Percentiles rank a stretch among this genome's conserved stretches.
These are phyloP conservation scores for Xerocomus minutiporus DNA, from an alignment of 1,284 basidiomycete species.

Conservation along the genomic window DNA sequence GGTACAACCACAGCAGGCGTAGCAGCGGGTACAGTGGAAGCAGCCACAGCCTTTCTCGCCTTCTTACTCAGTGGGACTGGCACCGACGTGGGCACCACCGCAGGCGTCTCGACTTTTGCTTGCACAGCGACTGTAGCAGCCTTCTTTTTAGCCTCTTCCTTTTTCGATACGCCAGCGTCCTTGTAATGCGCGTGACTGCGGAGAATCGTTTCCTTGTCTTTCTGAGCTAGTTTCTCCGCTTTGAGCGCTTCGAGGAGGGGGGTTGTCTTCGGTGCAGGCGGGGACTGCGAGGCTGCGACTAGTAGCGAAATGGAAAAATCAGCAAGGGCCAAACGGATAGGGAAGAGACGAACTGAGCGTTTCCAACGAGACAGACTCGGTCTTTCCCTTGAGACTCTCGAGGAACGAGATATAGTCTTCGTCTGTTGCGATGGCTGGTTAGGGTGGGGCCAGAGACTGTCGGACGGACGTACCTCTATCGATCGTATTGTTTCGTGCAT, in stretches of 20 bases:
- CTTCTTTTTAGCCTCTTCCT: constrained; percentile 55
- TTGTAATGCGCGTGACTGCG: constrained; percentile 69
- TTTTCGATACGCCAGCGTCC: constrained; percentile 40
- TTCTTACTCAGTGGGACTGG: constrained; percentile 34
- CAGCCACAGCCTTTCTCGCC: constrained; percentile 35
- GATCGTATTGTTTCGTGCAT: constrained; percentile 36
- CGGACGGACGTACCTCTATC: constrained; percentile 18
- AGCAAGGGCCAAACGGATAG: not conserved
- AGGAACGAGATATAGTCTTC: constrained; percentile 81
- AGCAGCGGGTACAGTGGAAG: not conserved
- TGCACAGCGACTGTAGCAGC: constrained; percentile 9
- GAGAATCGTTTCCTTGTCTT: constrained; percentile 65
- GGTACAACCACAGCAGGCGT: not conserved
- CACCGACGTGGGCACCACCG: not conserved
- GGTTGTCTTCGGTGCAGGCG: constrained; percentile 69
- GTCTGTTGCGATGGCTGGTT: constrained; percentile 40
- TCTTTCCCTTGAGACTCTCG: constrained; percentile 53
- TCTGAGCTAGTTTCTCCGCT: constrained; percentile 68
- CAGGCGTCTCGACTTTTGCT: constrained; percentile 11
- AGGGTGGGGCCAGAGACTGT: not conserved
- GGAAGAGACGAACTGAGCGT: constrained; percentile 44
- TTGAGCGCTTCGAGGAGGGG: constrained; percentile 87
- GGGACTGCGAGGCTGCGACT: constrained; percentile 59
- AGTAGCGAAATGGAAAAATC: not conserved
- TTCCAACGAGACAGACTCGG: constrained; percentile 59